Evolutionary conservation across 2,329 filamentous ascomycete species (phyloP).

Genomic region (Talaromyces sp.): DNA sequence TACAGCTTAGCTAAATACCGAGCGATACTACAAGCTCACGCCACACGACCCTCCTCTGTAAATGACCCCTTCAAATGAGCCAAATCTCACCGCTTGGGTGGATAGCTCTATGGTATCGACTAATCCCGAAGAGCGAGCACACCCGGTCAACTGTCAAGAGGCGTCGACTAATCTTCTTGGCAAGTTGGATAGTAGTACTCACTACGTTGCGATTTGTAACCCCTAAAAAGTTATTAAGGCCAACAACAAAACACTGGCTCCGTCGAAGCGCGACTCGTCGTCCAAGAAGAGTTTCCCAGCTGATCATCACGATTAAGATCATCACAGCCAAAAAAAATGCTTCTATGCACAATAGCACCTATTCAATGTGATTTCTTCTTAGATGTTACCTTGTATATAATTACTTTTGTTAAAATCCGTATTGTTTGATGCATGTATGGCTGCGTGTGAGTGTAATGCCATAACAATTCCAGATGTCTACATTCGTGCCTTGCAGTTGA

Average conservation of each 20-base stretch:
- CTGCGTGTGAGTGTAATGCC: no score
- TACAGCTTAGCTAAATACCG: background rate
- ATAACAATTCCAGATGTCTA: background rate
- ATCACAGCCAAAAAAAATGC: background rate
- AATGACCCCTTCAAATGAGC: background rate
- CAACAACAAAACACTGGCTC: background rate
- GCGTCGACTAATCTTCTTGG: background rate
- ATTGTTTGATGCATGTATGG: no score
- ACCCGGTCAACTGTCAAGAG: background rate
- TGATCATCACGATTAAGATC: background rate
- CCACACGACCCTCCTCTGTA: background rate
- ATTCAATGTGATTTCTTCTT: no score
- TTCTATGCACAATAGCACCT: no score
- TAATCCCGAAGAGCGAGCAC: background rate
- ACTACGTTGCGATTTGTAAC: background rate
- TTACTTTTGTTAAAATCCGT: no score
- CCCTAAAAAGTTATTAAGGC: background rate
- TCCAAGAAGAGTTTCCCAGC: background rate
- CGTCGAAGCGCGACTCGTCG: background rate
- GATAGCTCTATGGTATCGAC: background rate
- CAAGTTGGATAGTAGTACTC: background rate
- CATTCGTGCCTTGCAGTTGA: no score
- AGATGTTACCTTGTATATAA: no score
- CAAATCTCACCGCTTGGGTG: background rate
- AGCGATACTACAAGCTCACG: background rate